These are phyloP conservation scores for Phytophthora hybrid DNA, from an alignment of 352 stramenopile genomes.

Conservation along the genomic window DNA sequence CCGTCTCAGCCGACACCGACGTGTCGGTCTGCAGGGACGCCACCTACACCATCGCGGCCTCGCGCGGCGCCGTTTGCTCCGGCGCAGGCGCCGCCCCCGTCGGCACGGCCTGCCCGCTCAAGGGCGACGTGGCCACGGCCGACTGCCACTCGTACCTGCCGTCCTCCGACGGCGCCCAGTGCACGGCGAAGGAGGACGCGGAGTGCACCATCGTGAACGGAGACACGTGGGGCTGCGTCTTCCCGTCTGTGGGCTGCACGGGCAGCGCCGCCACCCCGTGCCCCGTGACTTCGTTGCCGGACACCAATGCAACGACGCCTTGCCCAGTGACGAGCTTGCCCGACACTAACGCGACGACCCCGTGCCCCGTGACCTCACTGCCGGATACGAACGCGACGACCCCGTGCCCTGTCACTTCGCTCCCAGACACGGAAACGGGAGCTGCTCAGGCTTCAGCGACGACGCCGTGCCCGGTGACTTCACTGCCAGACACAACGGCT, in stretches of 20 bases:
- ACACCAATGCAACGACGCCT: slow-evolving; percentile 21
- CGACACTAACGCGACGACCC: slow-evolving; percentile 17
- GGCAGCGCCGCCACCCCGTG: slow-evolving; percentile 23
- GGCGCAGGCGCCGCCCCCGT: slow-evolving; percentile 46
- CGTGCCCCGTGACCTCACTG: slow-evolving; percentile 17
- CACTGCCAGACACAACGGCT: slow-evolving; percentile 8
- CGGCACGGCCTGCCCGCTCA: slow-evolving; percentile 58
- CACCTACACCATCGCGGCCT: slow-evolving; percentile 49
- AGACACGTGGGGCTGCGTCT: slow-evolving; percentile 50
- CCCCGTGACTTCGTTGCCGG: slow-evolving; percentile 25
- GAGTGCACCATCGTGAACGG: slow-evolving; percentile 52
- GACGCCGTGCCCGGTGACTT: slow-evolving; percentile 18
- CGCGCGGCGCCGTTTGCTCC: slow-evolving; percentile 58
- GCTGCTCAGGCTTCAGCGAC: background rate
- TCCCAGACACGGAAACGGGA: background rate
- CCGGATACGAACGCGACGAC: slow-evolving; percentile 17
- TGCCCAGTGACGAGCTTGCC: slow-evolving; percentile 25
- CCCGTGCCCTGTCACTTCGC: slow-evolving; percentile 16
- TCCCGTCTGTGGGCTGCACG: slow-evolving; percentile 39
- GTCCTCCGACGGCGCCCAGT: slow-evolving; percentile 51
- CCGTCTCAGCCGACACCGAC: slow-evolving; percentile 33
- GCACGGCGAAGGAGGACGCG: slow-evolving; percentile 46
- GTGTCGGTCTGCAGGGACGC: slow-evolving; percentile 56
- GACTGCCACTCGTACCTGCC: slow-evolving; percentile 59
- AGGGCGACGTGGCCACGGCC: slow-evolving; percentile 46